Base-by-base conservation (phyloP, 2,329 filamentous ascomycete genomes). In the Didymella exigua region DNA sequence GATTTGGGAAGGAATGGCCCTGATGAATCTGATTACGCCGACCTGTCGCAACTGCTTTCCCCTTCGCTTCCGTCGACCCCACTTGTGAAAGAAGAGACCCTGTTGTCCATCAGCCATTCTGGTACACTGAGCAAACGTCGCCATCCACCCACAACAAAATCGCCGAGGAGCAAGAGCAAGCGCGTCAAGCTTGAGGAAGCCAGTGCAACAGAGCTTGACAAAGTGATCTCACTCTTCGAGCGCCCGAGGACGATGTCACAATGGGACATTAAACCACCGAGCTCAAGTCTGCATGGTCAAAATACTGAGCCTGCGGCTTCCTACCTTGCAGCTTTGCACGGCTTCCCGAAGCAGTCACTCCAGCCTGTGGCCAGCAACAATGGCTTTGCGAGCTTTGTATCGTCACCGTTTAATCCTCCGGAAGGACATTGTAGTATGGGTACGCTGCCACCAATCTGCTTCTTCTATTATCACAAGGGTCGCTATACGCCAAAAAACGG, bases 381-480 rank as follows among this genome's bases (percentile, higher is more conserved):
- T 2, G 13, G 16, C 1, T 11, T 14, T 11, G 13, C 7, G 13
- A 18, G 2, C 3, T 19, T 9, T 18, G 13, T 14, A 9, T 21
- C 31, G 13, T 34, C 18, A 2, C 8, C 43, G 14, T 49, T 51
- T 9, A 29, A 51, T 27, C 31, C 44, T 3, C 54, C 58, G 3
- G 51, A 27, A 30, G 46, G 48, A n/a, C 41, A 45, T 40, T 50
- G 49, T 1, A 19, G 21, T 11, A 46, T 42, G 33, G 36, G 18
- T 5, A 16, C 18, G 11, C 4, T 24, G 23, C 14, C 49, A 11
- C 31, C 29, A 9, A 56, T 66, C 36, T 69, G 66, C 45, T 70
- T 66, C 54, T 57, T 56, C 46, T 68, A 55, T 55, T 69, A 68
- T 34, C 67, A 69, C 42, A 49, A 63, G 24, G 62, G 66, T 14